Base-by-base conservation (phyloP, 208 protist genomes). In the Acanthamoeba culbertsoni region DNA sequence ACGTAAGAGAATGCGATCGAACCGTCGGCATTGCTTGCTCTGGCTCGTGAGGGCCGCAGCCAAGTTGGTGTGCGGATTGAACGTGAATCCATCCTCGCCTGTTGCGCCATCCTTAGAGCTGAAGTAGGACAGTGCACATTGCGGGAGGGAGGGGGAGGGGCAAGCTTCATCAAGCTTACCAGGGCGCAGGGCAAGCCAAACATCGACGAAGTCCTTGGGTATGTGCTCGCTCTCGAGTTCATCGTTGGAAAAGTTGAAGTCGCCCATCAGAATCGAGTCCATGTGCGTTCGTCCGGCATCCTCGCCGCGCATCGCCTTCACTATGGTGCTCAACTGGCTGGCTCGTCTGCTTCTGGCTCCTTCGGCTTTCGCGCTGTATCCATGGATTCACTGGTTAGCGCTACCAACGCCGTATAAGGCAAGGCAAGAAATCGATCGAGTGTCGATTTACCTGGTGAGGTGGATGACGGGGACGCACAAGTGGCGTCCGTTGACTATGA, bases 181-280 rank as follows among this genome's bases (percentile, higher is more conserved):
- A 51, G 68, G 68, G 40, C 33, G 77, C 7, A 88, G 48, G 26
- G 77, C 51, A 28, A 88, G 77, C 77, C 77, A 88, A 28, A 23
- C 51, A 62, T 88, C 77, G 0, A 63, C 31, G 62, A 88, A 88
- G 77, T 88, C 77, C 28, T 42, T 28, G 0, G 48, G 26, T 31
- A 88, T 88, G 77, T 62, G 23, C 33, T 88, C 16, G 77, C 51
- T 88, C 77, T 88, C 77, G 8, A 6, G 12, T 33, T 40, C 33
- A 23, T 88, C 77, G 33, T 88, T 33, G 14, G 12, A n/a, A 23
- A 88, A 88, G 77, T 88, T 88, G 77, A 88, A 88, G 46, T 88
- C 77, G n/a, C 77, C 77, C 42, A 88, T 88, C n/a, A 88, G 16
- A 5, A 88, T 62, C 1, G 48, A 88, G 37, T 88, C 77, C 16